A percentile compares a stretch with the other conserved stretches of the same genome.
These are phyloP conservation scores for Phyllosticta capitalensis DNA, from an alignment of 2,329 filamentous ascomycete genomes.

Conservation along the genomic window DNA sequence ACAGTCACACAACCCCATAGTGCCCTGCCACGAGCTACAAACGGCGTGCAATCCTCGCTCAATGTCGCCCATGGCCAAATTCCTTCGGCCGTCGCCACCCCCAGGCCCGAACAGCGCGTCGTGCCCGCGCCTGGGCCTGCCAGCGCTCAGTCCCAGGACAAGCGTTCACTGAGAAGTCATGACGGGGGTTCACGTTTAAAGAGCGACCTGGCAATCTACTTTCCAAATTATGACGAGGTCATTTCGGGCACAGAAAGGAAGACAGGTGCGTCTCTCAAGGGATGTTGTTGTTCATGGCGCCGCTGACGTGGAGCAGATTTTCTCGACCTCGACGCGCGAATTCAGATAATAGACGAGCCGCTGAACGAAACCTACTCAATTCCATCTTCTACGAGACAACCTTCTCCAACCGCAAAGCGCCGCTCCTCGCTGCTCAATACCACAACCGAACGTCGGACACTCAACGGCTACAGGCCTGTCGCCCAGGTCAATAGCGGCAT, in stretches of 20 bases:
- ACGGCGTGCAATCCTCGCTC: conserved; percentile 31
- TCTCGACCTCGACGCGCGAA: conserved; percentile 61
- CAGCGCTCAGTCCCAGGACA: conserved; percentile 39
- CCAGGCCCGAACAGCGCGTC: conserved; percentile 20
- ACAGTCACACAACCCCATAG: conserved; percentile 34
- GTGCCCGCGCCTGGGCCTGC: conserved; percentile 14
- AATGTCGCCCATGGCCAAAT: conserved; percentile 24
- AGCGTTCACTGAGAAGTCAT: conserved; percentile 74
- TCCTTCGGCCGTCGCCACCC: conserved; percentile 23
- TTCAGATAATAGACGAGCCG: conserved; percentile 58
- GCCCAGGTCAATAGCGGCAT: conserved; percentile 14
- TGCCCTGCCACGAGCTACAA: conserved; percentile 32
- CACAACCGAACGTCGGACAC: neutral
- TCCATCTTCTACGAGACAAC: neutral
- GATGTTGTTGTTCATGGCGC: neutral
- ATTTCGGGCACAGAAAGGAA: conserved; percentile 77
- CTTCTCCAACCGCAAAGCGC: neutral
- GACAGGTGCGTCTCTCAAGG: conserved; percentile 47
- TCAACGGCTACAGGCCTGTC: conserved; percentile 11
- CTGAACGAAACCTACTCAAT: conserved; percentile 6
- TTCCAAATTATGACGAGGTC: conserved; percentile 88
- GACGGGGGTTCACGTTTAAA: conserved; percentile 74
- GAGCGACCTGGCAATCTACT: conserved; percentile 84
- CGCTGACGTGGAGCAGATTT: conserved; percentile 46
- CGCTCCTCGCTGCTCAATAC: conserved; percentile 1